Base-by-base conservation (phyloP, 345 rosid species). In the Brassica cretica region DNA sequence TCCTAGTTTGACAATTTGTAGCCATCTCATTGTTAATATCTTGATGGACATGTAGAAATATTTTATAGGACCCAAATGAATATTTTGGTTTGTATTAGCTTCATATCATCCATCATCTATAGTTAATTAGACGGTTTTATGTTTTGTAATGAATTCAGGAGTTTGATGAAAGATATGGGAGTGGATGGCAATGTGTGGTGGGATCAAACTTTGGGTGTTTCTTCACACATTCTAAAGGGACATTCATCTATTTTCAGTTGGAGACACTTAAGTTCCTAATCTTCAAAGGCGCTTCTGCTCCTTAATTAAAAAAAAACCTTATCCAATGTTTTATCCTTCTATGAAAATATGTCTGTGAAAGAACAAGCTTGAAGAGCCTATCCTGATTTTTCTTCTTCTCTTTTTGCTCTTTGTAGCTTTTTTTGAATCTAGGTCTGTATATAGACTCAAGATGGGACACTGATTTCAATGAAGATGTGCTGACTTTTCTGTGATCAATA, bases 101-200 rank as follows among this genome's bases (percentile, higher is more conserved):
- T 49, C 29, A 27, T 7, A 5, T 15, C 58, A 37, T 24, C 5
- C 4, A 2, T 12, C 33, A 49, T 27, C 16, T 55, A 33, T 24
- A 53, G 56, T 7, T 41, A 8, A 5, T 76, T 49, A 4, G 55
- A 18, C 35, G 5, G 9, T 14, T 15, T 2, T 39, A 5, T 39
- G 7, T 59, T 25, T 25, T 14, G 2, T 37, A 2, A n/a, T 51
- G 37, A 62, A 61, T 24, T 68, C 85, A 89, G 96, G 91, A 87
- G 80, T 90, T 89, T 89, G 96, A 90, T 76, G 56, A 49, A 76
- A 82, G 59, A 72, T 85, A 86, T 73, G 93, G 91, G 0, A 82
- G 85, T 63, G 93, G 93, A 78, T 89, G 93, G 95, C 93, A 89
- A 81, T 90, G 91, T 84, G 94, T 90, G 80, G 92, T 86, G 81